Base-by-base conservation (phyloP, 768 basidiomycete genomes). In the Pleurotus salmoneostramineus region DNA sequence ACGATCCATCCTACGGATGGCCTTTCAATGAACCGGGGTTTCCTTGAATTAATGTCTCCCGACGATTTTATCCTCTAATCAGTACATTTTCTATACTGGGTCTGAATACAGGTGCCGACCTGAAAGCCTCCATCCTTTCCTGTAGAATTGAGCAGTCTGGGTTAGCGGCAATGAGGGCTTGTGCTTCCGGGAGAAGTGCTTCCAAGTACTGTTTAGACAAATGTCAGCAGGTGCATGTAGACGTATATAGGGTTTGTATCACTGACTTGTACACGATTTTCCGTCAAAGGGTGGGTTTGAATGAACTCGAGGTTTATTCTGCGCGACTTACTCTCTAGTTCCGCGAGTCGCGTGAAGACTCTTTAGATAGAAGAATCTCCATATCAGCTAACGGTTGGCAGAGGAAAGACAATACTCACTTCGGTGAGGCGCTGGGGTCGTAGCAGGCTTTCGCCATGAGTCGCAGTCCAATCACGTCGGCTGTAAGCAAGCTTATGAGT, bases 371-470 rank as follows among this genome's bases (percentile, higher is more conserved):
- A 15, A 15, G 21, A 27, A 27, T 3, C 21, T 27, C 21, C 3
- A 27, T 27, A 27, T 27, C 34, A 5, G 50, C 14, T 43, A 3
- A 6, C 48, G 32, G 21, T 27, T 51, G 2, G 35, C 11, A 52
- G 27, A 17, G 32, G 50, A 14, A 34, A 47, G 31, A 14, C 11
- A 52, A 44, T 5, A 69, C 82, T 63, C 64, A 94, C 93, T 80
- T 77, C 10, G 89, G 84, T 3, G 91, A 82, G 17, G 87, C 89
- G 14, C 69, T 73, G 0, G 95, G 95, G 65, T 98, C 82, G 68
- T 84, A 98, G 71, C 95, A 98, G 0, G 94, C 95, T 62, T 78
- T 81, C 50, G 92, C 80, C 74, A 89, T 88, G 31, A 98, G 76
- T 5, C 80, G 79, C 47, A 98, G 69, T 6, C 96, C 95, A 51